Base-by-base conservation (phyloP, 2,329 filamentous ascomycete genomes). In the Macrophomina tecta region DNA sequence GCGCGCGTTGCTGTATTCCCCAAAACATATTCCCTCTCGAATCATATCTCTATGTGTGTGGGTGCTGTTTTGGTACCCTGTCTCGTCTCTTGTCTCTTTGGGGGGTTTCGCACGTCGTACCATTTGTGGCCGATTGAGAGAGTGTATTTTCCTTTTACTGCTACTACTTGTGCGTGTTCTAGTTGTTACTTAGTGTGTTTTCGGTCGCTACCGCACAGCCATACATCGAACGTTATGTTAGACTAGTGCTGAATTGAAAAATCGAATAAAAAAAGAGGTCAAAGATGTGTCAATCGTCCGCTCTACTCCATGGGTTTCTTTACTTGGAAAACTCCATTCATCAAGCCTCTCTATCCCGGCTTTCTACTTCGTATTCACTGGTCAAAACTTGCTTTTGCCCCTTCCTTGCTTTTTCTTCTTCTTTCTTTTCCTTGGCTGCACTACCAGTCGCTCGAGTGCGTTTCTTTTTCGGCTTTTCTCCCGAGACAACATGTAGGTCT, bases 191-290 rank as follows among this genome's bases (percentile, higher is more conserved):
- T 49, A 62, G 58, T 62, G 45, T 62, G 58, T 62, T 62, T 38
- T 62, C 58, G 58, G 58, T 62, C 58, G 45, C 30, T 62, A 62
- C 58, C 58, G 58, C 58, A 36, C 45, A 48, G 16, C 58, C 58
- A 62, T 62, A 62, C 58, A 49, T 49, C 58, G 28, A 49, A 7
- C 18, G 58, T 62, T 62, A 62, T 49, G 45, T 49, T 62, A 62
- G 58, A 62, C 58, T 62, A 62, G 58, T 62, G 58, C 58, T 61
- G 42, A 62, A 62, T 62, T 62, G 58, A 61, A 62, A 46, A 60
- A 60, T 46, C 55, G 46, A 46, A 46, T 18, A 60, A 60, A 60
- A 45, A 46, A 45, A 9, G 8, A 30, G 18, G 18, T 4, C n/a
- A 23, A 8, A 58, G 38, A n/a, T 18, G 18, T 42, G 52, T 34